Conservation (phyloP, 768 basidiomycete species). For the Lactifluus volemus region DNA sequence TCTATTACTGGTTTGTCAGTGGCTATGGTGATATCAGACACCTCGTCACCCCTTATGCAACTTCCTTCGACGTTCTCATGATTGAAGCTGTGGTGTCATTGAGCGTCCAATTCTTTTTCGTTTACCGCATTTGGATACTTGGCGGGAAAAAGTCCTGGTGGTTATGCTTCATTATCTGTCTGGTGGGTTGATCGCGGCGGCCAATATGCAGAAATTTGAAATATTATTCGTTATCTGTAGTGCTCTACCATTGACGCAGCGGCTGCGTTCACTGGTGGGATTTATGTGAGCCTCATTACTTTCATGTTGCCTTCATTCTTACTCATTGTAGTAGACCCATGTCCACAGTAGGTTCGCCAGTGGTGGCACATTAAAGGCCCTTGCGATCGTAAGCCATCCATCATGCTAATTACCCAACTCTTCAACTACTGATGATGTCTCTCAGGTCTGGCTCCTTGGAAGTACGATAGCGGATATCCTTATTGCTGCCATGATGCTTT, state of each 20-base stretch:
- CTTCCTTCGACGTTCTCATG: constrained; percentile 14
- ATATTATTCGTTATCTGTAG: not conserved
- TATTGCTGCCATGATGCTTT: constrained; percentile 3
- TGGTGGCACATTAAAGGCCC: not conserved
- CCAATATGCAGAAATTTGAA: not conserved
- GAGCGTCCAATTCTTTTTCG: constrained; percentile 1
- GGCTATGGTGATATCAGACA: constrained; percentile 24
- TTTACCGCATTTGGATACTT: constrained; percentile 1
- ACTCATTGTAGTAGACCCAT: not conserved
- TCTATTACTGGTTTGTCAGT: constrained; percentile 24
- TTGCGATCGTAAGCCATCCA: not conserved
- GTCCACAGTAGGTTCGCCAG: not conserved
- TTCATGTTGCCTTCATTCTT: not conserved
- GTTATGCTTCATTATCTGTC: not conserved
- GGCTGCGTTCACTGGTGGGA: not conserved
- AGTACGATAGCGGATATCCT: not conserved
- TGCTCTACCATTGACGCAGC: not conserved
- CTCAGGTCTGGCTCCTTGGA: constrained; percentile 1
- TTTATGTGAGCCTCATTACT: not conserved
- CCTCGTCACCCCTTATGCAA: constrained; percentile 17
- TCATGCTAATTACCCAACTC: not conserved
- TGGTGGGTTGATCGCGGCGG: not conserved
- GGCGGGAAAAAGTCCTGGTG: not conserved
- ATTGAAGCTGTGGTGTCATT: not conserved
- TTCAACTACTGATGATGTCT: not conserved